Percentiles rank a stretch among this genome's conserved stretches.
Conservation (phyloP, 495 filamentous ascomycete species). For the Hapsidospora chrysogenum region DNA sequence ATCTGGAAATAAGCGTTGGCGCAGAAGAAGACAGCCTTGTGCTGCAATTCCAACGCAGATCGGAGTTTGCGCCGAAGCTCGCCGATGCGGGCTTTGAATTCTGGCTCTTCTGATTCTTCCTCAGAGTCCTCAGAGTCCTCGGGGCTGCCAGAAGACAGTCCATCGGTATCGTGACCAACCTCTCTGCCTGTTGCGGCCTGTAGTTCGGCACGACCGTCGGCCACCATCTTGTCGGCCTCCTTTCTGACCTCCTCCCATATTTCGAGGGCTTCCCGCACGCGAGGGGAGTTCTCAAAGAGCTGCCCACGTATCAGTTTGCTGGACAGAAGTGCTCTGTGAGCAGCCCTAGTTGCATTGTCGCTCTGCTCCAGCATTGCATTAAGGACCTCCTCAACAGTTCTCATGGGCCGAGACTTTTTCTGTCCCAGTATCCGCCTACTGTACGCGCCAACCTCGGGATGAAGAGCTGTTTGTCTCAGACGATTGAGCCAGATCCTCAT, state of each 20-base stretch:
- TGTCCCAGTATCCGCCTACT: slow-evolving; percentile 52
- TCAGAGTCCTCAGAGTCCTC: slow-evolving; percentile 21
- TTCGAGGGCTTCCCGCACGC: slow-evolving; percentile 36
- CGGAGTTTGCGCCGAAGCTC: slow-evolving; percentile 51
- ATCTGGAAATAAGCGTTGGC: slow-evolving; percentile 73
- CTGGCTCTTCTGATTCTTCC: slow-evolving; percentile 11
- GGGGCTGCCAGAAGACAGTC: slow-evolving; percentile 10
- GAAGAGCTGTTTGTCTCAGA: slow-evolving; percentile 73
- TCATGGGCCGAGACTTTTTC: slow-evolving; percentile 43
- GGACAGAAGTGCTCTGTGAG: slow-evolving; percentile 48
- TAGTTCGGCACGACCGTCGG: slow-evolving; percentile 47
- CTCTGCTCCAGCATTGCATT: slow-evolving; percentile 80
- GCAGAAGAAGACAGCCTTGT: slow-evolving; percentile 69
- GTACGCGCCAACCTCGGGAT: slow-evolving; percentile 55
- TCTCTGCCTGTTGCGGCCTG: too few relatives aligned
- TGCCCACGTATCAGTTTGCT: slow-evolving; percentile 53
- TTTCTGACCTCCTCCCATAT: slow-evolving; percentile 48
- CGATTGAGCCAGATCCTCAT: slow-evolving; percentile 38
- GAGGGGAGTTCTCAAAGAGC: slow-evolving; percentile 45
- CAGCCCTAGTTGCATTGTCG: slow-evolving; percentile 39
- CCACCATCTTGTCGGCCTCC: slow-evolving; percentile 37
- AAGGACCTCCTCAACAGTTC: slow-evolving; percentile 72
- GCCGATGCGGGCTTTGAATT: slow-evolving; percentile 17
- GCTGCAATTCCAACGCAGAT: slow-evolving; percentile 58
- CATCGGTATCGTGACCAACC: slow-evolving; percentile 6